Percentiles rank a stretch among this genome's conserved stretches.
Evolutionary conservation across 495 filamentous ascomycete species (phyloP).

Genomic region (Daldinia concentrica): DNA sequence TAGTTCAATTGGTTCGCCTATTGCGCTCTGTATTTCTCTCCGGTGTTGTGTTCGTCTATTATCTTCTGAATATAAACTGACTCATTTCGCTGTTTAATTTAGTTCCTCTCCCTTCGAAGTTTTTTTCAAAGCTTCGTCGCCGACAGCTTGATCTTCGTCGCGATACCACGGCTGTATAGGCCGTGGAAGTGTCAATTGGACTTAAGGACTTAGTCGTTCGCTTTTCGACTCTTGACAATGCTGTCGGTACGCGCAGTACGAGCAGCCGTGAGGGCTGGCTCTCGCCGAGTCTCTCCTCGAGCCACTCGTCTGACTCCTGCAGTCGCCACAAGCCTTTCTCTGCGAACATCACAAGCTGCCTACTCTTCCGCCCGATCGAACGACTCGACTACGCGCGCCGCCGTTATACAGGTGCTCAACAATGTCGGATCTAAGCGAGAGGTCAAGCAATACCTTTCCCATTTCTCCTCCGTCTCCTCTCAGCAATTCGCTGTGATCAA

Average conservation of each 20-base stretch:
- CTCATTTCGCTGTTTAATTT: slow-evolving; percentile 20
- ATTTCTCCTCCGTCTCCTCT: slow-evolving; percentile 95
- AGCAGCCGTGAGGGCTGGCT: slow-evolving; percentile 53
- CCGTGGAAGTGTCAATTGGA: slow-evolving; percentile 35
- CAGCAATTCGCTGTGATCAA: slow-evolving; percentile 99
- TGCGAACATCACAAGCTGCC: slow-evolving; percentile 46
- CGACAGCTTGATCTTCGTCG: slow-evolving; percentile 39
- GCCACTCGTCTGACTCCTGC: slow-evolving; percentile 45
- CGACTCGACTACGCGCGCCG: slow-evolving; percentile 75
- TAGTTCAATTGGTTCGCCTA: slow-evolving; percentile 35
- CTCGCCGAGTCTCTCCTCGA: slow-evolving; percentile 54
- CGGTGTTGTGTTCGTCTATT: slow-evolving; percentile 2
- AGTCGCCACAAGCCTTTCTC: slow-evolving; percentile 36
- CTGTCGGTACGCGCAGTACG: slow-evolving; percentile 30
- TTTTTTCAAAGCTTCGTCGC: slow-evolving; percentile 28
- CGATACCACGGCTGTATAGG: slow-evolving; percentile 42
- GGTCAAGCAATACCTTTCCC: slow-evolving; percentile 97
- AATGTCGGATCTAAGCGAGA: slow-evolving; percentile 97
- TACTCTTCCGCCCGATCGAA: slow-evolving; percentile 50
- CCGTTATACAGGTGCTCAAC: slow-evolving; percentile 92
- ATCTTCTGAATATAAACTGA: slow-evolving; percentile 25
- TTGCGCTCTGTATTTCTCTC: background rate
- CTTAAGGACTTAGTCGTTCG: slow-evolving; percentile 19
- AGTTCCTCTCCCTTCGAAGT: slow-evolving; percentile 24
- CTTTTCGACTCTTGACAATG: slow-evolving; percentile 26